A percentile compares a stretch with the other conserved stretches of the same genome.
Evolutionary conservation across 352 stramenopile genomes (phyloP).

Genomic region (Pythium folliculosum): DNA sequence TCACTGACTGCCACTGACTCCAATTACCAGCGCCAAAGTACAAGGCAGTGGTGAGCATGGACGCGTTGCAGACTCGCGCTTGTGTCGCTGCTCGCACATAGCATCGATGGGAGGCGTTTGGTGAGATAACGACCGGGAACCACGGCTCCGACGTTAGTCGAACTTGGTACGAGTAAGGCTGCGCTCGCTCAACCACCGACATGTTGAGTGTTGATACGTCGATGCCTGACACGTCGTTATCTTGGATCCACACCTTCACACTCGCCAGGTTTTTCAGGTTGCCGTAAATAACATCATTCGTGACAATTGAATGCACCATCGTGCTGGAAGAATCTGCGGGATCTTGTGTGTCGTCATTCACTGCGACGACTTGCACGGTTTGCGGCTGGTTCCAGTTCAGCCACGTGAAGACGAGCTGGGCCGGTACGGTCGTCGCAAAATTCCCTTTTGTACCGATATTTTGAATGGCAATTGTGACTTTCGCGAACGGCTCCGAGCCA

Average conservation of each 20-base stretch:
- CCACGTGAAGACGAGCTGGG: slow-evolving; percentile 62
- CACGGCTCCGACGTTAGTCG: slow-evolving; percentile 70
- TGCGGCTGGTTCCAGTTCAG: slow-evolving; percentile 67
- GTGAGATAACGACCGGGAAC: slow-evolving; percentile 46
- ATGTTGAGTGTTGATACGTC: slow-evolving; percentile 47
- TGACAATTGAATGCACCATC: slow-evolving; percentile 51
- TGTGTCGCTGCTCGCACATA: slow-evolving; percentile 38
- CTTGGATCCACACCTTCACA: slow-evolving; percentile 54
- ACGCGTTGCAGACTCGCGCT: slow-evolving; percentile 59
- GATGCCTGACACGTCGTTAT: slow-evolving; percentile 68
- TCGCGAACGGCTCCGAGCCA: slow-evolving; percentile 63
- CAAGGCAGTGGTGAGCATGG: slow-evolving; percentile 41
- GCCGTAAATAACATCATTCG: slow-evolving; percentile 74
- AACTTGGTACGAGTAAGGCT: slow-evolving; percentile 44
- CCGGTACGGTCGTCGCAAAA: slow-evolving; percentile 34
- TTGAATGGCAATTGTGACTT: slow-evolving; percentile 50
- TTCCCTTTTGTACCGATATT: slow-evolving; percentile 59
- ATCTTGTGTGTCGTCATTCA: slow-evolving; percentile 69
- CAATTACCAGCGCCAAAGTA: slow-evolving; percentile 67
- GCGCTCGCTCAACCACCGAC: slow-evolving; percentile 38
- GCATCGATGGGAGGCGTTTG: slow-evolving; percentile 53
- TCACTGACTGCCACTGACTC: slow-evolving; percentile 62
- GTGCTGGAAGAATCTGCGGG: slow-evolving; percentile 43
- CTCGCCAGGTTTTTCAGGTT: slow-evolving; percentile 39
- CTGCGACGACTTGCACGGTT: slow-evolving; percentile 46